phyloP scores from a whole-genome alignment of 2,329 filamentous ascomycete species.

The Talaromyces piceae region DNA sequence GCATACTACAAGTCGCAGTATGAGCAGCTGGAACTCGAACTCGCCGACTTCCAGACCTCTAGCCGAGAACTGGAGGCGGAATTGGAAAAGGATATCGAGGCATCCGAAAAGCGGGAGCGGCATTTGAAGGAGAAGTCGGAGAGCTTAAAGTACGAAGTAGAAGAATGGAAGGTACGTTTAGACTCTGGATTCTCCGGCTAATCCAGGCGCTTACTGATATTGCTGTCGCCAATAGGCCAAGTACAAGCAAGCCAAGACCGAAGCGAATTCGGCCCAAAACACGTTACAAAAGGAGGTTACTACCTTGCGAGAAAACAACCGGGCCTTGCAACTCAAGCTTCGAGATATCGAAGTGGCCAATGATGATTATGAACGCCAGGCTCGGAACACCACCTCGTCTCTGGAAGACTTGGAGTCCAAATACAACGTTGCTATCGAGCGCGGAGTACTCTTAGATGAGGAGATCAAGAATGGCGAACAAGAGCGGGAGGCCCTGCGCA shows the following conservation, averaged over 20 bases:
- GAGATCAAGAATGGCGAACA: constrained; percentile 87
- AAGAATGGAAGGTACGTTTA: constrained; percentile 90
- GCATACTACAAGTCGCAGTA: constrained; percentile 96
- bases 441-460: constrained; percentile 87
- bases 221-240: constrained; percentile 58
- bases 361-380: constrained; percentile 95
- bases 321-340: constrained; percentile 72
- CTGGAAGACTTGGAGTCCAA: constrained; percentile 96
- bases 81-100: constrained; percentile 91
- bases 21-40: constrained; percentile 81
- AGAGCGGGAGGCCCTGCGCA: constrained; percentile 80
- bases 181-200: not conserved
- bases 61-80: constrained; percentile 92
- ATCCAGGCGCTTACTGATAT: not conserved
- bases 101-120: constrained; percentile 87
- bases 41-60: constrained; percentile 87
- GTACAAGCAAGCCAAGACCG: constrained; percentile 88
- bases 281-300: constrained; percentile 93
- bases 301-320: constrained; percentile 72
- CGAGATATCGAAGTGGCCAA: constrained; percentile 96
- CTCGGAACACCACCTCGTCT: constrained; percentile 89
- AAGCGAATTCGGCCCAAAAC: constrained; percentile 78
- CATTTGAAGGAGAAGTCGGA: constrained; percentile 82
- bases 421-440: constrained; percentile 89
- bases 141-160: constrained; percentile 74